Evolutionary conservation across 202 grass and related monocot genomes (phyloP), one percentile per base, ranked within the genome.

Genomic region (Panicum virgatum): DNA sequence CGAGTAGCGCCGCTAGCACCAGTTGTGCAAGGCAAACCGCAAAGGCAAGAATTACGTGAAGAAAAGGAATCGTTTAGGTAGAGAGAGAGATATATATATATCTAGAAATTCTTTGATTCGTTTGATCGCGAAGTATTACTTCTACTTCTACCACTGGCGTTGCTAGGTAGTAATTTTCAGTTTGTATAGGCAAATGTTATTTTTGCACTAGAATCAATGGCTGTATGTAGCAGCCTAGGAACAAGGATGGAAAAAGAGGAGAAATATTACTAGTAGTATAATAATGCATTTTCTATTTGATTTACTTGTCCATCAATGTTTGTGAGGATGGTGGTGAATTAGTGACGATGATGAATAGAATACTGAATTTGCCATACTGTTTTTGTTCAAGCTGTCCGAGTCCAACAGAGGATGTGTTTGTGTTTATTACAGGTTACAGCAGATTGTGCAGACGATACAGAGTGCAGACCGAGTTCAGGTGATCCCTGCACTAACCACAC

Each of bases 171-270:
- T 38, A 34, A 13, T 74, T 69, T 48, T 1, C 15, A 47, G 63
- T 64, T 40, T 86, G 84, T 86, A 86, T 60, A 74, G 68, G 37
- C 54, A 79, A 73, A 79, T 85, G 26, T 79, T 73, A 79, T 85
- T 85, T 79, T 46, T 3, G 75, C 75, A 12, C 20, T 69, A 69
- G 63, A 23, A 59, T 12, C 70, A 81, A 20, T 48, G 22, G 12
- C 38, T 61, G 50, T 58, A 16, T 62, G 60, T 36, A 62, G 29
- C 60, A 62, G n/a, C 50, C 8, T 25, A 42, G 15, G 16, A 80
- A 12, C 19, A 62, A 44, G 5, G 3, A 62, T 50, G 26, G 5
- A 22, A 22, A 47, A 26, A n/a, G 40, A 60, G 64, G 12, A 23
- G 22, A 29, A 45, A 61, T 13, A 82, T 44, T 37, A 10, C 36